Evolutionary conservation across 345 rosid genomes (phyloP).

Genomic region (Lepidium didymum): DNA sequence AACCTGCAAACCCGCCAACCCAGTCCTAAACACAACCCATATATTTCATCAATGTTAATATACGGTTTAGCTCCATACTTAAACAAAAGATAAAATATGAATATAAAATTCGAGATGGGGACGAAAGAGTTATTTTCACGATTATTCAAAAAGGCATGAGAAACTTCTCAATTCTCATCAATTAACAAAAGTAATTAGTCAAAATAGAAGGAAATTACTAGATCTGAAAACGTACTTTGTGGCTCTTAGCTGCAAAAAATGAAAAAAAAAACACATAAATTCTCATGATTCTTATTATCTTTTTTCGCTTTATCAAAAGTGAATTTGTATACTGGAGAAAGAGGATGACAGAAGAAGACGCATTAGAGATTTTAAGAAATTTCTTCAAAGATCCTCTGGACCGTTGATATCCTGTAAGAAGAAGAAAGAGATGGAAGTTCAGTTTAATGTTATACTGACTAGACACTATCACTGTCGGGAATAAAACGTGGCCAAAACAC

Average conservation of each 20-base stretch:
- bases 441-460: not conserved
- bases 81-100: not conserved
- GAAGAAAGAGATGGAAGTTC: not conserved
- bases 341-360: not conserved
- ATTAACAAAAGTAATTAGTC: not conserved
- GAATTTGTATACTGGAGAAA: not conserved
- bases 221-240: not conserved
- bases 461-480: not conserved
- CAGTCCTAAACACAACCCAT: too few species aligned
- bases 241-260: not conserved
- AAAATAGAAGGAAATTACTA: not conserved
- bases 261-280: not conserved
- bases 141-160: not conserved
- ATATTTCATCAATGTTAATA: not conserved
- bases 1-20: too few species aligned
- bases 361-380: not conserved
- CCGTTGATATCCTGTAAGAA: constrained; percentile 57
- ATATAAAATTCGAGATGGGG: not conserved
- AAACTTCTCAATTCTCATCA: not conserved
- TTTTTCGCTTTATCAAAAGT: not conserved
- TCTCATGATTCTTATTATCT: constrained; percentile 9
- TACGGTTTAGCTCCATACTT: not conserved
- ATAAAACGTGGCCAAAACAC: not conserved
- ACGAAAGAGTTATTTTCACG: not conserved
- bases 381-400: constrained; percentile 54